Conservation (phyloP, 2,329 filamentous ascomycete genomes). For the Metarhizium brunneum region DNA sequence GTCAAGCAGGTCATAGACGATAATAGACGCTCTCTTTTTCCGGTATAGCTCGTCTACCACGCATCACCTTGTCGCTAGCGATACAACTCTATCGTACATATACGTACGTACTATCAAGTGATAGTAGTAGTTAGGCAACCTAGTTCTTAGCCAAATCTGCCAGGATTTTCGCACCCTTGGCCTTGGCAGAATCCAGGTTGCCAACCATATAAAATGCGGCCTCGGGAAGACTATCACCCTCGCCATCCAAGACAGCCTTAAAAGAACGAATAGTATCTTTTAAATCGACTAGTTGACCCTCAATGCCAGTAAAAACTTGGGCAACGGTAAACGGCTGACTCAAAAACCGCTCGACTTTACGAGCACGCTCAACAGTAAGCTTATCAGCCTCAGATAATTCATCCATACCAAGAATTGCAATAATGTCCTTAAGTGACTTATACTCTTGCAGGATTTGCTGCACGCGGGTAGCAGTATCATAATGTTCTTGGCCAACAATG, state of each 20-base stretch:
- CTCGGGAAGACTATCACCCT: slow-evolving; percentile 93
- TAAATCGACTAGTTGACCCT: slow-evolving; percentile 93
- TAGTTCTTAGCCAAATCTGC: slow-evolving; percentile 73
- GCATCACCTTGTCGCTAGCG: too few species aligned
- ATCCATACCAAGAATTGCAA: slow-evolving; percentile 99
- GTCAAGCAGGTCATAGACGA: too few species aligned
- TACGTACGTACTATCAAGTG: too few species aligned
- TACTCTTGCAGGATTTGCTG: slow-evolving; percentile 99
- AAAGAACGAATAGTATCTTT: slow-evolving; percentile 98
- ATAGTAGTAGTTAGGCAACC: slow-evolving; percentile 21
- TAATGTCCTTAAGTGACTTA: slow-evolving; percentile 99
- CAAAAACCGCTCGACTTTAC: slow-evolving; percentile 99
- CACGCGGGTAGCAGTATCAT: slow-evolving; percentile 85
- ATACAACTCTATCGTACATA: too few species aligned
- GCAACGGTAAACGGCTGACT: slow-evolving; percentile 94
- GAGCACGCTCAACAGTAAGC: slow-evolving; percentile 99
- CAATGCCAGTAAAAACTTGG: slow-evolving; percentile 80
- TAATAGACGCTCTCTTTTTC: too few species aligned
- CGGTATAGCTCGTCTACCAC: too few species aligned
- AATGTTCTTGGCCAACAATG: slow-evolving; percentile 97
- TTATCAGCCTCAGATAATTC: slow-evolving; percentile 98
- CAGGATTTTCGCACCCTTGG: slow-evolving; percentile 99
- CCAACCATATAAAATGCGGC: slow-evolving; percentile 97
- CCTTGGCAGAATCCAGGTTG: slow-evolving; percentile 82
- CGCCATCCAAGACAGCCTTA: slow-evolving; percentile 92